Conservation (phyloP, 257 asterid genomes). For the Ilex aquifolium region DNA sequence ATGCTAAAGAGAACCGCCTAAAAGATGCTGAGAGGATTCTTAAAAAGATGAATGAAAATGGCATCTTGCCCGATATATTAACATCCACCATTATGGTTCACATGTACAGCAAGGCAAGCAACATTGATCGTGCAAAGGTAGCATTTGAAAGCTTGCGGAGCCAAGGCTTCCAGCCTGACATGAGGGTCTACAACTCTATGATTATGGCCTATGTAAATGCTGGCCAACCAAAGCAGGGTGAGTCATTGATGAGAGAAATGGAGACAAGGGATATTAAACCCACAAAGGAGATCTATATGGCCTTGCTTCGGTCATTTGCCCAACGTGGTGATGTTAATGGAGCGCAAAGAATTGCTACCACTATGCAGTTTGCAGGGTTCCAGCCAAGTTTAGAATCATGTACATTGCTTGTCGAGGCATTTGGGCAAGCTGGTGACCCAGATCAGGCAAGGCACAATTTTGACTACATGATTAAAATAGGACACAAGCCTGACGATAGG, state of each 20-base stretch:
- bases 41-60: slow-evolving; percentile 62
- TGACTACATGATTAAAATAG: slow-evolving; percentile 45
- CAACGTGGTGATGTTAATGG: slow-evolving; percentile 25
- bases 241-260: slow-evolving; percentile 50
- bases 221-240: slow-evolving; percentile 37
- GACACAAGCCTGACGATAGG: slow-evolving; percentile 75
- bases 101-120: slow-evolving; percentile 69
- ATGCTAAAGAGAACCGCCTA: slow-evolving; percentile 39
- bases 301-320: slow-evolving; percentile 56
- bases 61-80: slow-evolving; percentile 56
- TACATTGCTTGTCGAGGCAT: slow-evolving; percentile 58
- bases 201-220: slow-evolving; percentile 67
- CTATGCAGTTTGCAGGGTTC: slow-evolving; percentile 51
- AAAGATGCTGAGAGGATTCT: slow-evolving; percentile 75
- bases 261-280: slow-evolving; percentile 43
- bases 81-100: slow-evolving; percentile 40
- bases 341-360: slow-evolving; percentile 37
- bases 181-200: slow-evolving; percentile 48
- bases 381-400: slow-evolving; percentile 43
- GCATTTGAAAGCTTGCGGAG: slow-evolving; percentile 41
- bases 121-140: slow-evolving; percentile 46
- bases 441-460: slow-evolving; percentile 43
- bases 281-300: slow-evolving; percentile 52
- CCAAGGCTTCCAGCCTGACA: slow-evolving; percentile 59
- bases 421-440: slow-evolving; percentile 26